Conservation (phyloP, 495 filamentous ascomycete species). For the Penicillium arizonense region DNA sequence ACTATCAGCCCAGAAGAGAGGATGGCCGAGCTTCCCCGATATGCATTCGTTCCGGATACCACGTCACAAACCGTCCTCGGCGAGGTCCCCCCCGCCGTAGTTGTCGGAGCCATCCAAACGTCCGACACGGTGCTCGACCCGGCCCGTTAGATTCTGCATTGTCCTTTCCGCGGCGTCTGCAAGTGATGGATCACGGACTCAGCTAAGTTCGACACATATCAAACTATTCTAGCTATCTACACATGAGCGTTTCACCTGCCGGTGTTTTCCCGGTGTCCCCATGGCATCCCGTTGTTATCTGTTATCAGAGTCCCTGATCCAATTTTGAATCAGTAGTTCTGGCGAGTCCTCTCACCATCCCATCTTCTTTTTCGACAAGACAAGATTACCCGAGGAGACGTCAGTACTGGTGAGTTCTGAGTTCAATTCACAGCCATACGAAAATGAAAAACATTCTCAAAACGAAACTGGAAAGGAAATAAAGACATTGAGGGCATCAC, state of each 20-base stretch:
- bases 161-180: neutral
- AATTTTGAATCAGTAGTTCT: slow-evolving; percentile 30
- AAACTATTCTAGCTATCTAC: slow-evolving; percentile 34
- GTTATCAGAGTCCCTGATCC: slow-evolving; percentile 32
- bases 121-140: slow-evolving; percentile 39
- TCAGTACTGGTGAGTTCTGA: neutral
- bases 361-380: neutral
- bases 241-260: slow-evolving; percentile 24
- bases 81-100: slow-evolving; percentile 36
- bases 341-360: slow-evolving; percentile 16
- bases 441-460: neutral
- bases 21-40: slow-evolving; percentile 75
- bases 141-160: slow-evolving; percentile 22
- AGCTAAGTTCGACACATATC: slow-evolving; percentile 48
- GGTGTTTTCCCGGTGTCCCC: neutral
- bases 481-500: neutral
- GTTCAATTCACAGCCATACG: neutral
- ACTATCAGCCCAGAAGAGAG: slow-evolving; percentile 83
- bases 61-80: slow-evolving; percentile 33
- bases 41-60: slow-evolving; percentile 62
- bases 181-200: slow-evolving; percentile 23
- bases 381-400: neutral
- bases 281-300: slow-evolving; percentile 12
- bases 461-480: neutral
- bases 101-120: slow-evolving; percentile 34